These are phyloP conservation scores for Euphorbia neoarborescens DNA, from an alignment of 441 rosid genomes.

Conservation along the genomic window DNA sequence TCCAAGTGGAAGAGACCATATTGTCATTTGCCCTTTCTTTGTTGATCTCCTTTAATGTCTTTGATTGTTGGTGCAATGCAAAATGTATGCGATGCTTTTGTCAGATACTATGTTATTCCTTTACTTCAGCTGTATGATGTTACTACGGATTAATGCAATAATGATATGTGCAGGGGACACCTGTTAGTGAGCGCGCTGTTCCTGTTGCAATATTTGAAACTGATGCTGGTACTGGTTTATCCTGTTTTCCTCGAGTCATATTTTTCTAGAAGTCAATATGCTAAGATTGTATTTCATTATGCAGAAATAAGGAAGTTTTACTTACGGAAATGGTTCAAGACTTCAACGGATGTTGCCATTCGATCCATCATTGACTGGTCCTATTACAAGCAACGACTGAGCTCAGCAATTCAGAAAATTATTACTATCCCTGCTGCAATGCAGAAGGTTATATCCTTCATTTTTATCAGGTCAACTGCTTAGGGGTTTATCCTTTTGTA, in stretches of 20 bases:
- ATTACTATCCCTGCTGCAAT: constrained; percentile 98
- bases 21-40: neutral
- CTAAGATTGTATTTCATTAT: constrained; percentile 25
- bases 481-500: constrained; percentile 12
- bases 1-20: neutral
- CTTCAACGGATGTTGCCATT: constrained; percentile 58
- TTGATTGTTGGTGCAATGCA: neutral
- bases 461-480: constrained; percentile 15
- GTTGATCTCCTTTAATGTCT: neutral
- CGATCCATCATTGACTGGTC: constrained; percentile 92
- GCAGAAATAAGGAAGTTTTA: constrained; percentile 71
- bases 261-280: constrained; percentile 18
- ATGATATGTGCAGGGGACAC: constrained; percentile 68
- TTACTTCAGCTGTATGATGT: constrained; percentile 14
- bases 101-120: constrained; percentile 17
- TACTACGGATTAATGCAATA: constrained; percentile 18
- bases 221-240: constrained; percentile 48
- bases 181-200: constrained; percentile 98
- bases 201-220: constrained; percentile 98
- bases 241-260: constrained; percentile 24
- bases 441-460: constrained; percentile 73
- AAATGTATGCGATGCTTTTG: neutral
- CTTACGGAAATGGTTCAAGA: constrained; percentile 92
- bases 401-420: constrained; percentile 90
- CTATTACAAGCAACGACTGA: constrained; percentile 87